phyloP scores from a whole-genome alignment of 805 yeast species.

The Metschnikowia baotianmanensis region DNA sequence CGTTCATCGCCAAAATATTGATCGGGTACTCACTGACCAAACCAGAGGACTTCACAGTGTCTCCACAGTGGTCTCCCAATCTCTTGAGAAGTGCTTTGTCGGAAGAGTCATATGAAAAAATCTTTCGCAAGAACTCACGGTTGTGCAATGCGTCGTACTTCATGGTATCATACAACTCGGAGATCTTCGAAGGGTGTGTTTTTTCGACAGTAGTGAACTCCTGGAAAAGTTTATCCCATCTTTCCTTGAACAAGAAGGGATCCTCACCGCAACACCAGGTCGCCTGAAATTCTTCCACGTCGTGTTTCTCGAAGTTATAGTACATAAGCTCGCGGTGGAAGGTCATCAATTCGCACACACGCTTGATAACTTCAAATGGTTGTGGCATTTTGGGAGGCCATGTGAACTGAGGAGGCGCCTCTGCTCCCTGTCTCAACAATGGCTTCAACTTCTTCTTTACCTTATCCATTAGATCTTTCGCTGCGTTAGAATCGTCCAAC shows the following conservation, averaged over 20 bases:
- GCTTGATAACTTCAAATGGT: conserved; percentile 88
- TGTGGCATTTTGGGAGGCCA: conserved; percentile 99
- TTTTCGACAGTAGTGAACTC: conserved; percentile 92
- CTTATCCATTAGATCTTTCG: conserved; percentile 95
- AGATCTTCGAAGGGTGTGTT: conserved; percentile 95
- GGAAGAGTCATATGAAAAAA: conserved; percentile 63
- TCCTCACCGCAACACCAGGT: conserved; percentile 98
- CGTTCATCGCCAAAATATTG: conserved; percentile 71
- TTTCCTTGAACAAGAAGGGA: conserved; percentile 81
- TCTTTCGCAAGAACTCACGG: conserved; percentile 78
- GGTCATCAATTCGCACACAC: conserved; percentile 94
- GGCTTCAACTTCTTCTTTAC: conserved; percentile 97
- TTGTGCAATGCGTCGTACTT: conserved; percentile 97
- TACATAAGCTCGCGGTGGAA: conserved; percentile 84
- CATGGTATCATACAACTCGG: conserved; percentile 97
- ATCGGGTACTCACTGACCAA: conserved; percentile 72
- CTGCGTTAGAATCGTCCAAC: conserved; percentile 95
- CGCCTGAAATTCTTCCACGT: conserved; percentile 65
- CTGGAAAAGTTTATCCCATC: conserved; percentile 95
- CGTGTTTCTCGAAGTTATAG: conserved; percentile 65
- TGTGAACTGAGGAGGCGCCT: conserved; percentile 95
- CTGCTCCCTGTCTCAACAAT: conserved; percentile 88
- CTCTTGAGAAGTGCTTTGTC: conserved; percentile 34
- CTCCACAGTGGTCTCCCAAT: conserved; percentile 42
- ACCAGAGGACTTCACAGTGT: conserved; percentile 46